Evolutionary conservation across 371 early-diverging fungal genomes (phyloP).

Genomic region (Enteropsectra breve): DNA sequence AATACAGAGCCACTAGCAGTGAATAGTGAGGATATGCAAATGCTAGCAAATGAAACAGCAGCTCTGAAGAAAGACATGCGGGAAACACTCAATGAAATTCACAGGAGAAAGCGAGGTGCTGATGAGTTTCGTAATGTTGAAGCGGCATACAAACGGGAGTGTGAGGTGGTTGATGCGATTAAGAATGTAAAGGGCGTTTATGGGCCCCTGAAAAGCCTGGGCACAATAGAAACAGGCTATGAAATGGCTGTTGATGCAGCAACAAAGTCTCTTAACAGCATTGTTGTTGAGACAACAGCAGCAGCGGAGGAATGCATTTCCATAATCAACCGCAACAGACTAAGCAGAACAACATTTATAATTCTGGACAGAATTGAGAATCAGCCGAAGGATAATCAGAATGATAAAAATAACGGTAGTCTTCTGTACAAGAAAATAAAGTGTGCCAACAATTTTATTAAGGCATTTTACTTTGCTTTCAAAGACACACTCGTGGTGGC

Average conservation of each 20-base stretch:
- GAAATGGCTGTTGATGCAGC: constrained; percentile 89
- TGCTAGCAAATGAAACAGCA: constrained; percentile 13
- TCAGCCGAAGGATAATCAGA: constrained; percentile 39
- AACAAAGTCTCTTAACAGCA: constrained; percentile 71
- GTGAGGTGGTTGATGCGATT: constrained; percentile 32
- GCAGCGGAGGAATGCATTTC: constrained; percentile 81
- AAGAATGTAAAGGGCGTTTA: constrained; percentile 50
- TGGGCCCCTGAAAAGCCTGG: constrained; percentile 87
- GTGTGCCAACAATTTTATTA: constrained; percentile 66
- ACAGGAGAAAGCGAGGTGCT: constrained; percentile 26
- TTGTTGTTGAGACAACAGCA: constrained; percentile 85
- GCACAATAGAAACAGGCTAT: constrained; percentile 80
- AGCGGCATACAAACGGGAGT: constrained; percentile 29
- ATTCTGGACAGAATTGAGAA: constrained; percentile 64
- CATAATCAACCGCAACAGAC: constrained; percentile 69
- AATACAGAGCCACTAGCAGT: background rate
- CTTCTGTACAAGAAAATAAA: constrained; percentile 72
- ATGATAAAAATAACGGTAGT: constrained; percentile 52
- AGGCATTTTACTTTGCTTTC: constrained; percentile 79
- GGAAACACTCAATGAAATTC: constrained; percentile 25
- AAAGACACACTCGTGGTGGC: constrained; percentile 80
- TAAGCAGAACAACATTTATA: constrained; percentile 80
- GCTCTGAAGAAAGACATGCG: constrained; percentile 15
- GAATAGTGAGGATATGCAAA: background rate
- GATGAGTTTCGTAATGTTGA: constrained; percentile 25